Evolutionary conservation across 108 stramenopile genomes (phyloP).

Genomic region (Skeletonema costatum): DNA sequence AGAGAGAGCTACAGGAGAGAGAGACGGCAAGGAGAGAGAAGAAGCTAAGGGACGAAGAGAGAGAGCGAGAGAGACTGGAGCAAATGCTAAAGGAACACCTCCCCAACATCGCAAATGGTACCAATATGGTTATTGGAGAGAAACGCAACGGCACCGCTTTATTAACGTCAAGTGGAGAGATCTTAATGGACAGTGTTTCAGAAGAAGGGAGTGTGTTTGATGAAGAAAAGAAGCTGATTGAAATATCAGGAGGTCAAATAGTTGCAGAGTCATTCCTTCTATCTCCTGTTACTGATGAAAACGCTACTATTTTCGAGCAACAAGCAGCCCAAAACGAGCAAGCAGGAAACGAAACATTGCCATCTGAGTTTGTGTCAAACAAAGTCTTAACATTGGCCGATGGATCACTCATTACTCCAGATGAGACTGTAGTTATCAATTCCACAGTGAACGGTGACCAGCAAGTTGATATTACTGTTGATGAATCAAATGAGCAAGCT

Average conservation of each 20-base stretch:
- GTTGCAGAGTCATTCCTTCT: constrained; percentile 19
- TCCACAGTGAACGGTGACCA: not conserved
- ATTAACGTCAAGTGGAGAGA: constrained; percentile 30
- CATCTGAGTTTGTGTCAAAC: not conserved
- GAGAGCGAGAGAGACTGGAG: constrained; percentile 22
- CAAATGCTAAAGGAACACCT: constrained; percentile 24
- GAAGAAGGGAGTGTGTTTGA: constrained; percentile 7
- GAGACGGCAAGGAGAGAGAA: constrained; percentile 54
- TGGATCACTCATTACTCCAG: constrained; percentile 11
- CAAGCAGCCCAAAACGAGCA: not conserved
- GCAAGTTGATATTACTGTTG: not conserved
- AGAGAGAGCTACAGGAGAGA: constrained; percentile 57
- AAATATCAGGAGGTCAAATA: constrained; percentile 37
- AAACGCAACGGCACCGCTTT: constrained; percentile 29
- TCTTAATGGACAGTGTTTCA: constrained; percentile 13
- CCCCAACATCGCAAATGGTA: constrained; percentile 23
- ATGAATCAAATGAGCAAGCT: not conserved
- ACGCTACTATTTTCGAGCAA: not conserved
- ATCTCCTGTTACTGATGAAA: not conserved
- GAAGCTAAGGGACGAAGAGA: constrained; percentile 48
- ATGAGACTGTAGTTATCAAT: constrained; percentile 10
- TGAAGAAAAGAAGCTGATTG: constrained; percentile 19
- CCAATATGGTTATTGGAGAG: constrained; percentile 15
- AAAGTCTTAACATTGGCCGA: constrained; percentile 27
- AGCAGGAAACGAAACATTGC: not conserved